phyloP scores from a whole-genome alignment of 768 basidiomycete genomes.

The Russula dissimulans region DNA sequence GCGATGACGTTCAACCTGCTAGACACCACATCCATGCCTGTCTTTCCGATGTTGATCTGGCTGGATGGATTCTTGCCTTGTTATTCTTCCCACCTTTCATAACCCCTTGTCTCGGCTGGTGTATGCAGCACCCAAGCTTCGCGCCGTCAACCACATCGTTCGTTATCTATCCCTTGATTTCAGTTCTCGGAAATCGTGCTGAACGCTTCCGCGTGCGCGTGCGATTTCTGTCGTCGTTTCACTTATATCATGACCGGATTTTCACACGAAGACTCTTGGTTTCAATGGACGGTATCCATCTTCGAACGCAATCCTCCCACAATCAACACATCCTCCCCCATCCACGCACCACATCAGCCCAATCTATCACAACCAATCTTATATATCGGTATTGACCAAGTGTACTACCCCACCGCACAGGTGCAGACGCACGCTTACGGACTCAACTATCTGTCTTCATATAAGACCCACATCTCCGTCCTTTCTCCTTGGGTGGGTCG shows the following conservation, averaged over 20 bases:
- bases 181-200: background rate
- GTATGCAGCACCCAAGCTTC: no score
- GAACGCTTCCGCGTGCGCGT: no score
- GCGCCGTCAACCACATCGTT: background rate
- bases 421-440: constrained; percentile 5
- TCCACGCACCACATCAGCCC: constrained; percentile 1
- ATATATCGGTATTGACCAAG: constrained; percentile 10
- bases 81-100: no score
- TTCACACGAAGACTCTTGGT: background rate
- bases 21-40: no score
- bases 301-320: background rate
- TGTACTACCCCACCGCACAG: constrained; percentile 10
- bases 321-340: background rate
- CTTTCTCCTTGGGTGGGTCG: background rate
- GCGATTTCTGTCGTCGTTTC: background rate
- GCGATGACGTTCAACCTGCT: no score
- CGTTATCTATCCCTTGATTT: background rate
- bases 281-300: background rate
- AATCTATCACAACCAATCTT: constrained; percentile 1
- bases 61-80: no score
- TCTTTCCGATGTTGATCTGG: no score
- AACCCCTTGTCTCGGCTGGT: no score
- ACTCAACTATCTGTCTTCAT: constrained; percentile 11
- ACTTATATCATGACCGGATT: background rate
- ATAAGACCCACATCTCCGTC: background rate